These are phyloP conservation scores for Dactylellina parvicollis DNA, from an alignment of 2,329 filamentous ascomycete genomes.

Conservation along the genomic window DNA sequence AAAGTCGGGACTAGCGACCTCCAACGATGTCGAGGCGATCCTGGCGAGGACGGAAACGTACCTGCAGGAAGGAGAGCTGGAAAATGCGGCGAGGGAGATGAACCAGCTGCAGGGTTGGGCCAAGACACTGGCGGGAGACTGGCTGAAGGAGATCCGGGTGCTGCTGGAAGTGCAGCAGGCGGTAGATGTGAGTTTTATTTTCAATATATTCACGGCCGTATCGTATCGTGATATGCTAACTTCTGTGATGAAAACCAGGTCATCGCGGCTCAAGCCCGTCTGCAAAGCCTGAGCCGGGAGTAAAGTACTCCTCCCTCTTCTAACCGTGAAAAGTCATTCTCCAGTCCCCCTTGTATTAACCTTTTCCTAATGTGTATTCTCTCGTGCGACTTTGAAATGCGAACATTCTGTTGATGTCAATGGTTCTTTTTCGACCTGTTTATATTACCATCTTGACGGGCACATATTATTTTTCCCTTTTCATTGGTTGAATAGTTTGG, in stretches of 20 bases:
- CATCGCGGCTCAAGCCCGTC: conserved; percentile 41
- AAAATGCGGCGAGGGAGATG: conserved; percentile 92
- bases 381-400: conserved; percentile 5
- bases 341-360: not conserved
- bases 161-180: conserved; percentile 96
- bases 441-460: conserved; percentile 19
- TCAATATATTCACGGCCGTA: too few relatives aligned
- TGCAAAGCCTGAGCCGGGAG: conserved; percentile 36
- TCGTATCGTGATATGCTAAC: conserved; percentile 68
- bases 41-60: conserved; percentile 87
- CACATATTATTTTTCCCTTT: not conserved
- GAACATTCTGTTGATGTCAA: not conserved
- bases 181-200: conserved; percentile 78
- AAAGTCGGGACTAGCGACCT: conserved; percentile 84
- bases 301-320: conserved; percentile 2
- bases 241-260: conserved; percentile 15
- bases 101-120: conserved; percentile 93
- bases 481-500: not conserved
- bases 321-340: not conserved
- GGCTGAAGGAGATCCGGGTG: conserved; percentile 88
- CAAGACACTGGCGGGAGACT: conserved; percentile 92
- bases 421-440: conserved; percentile 16
- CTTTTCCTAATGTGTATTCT: not conserved
- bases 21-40: conserved; percentile 92
- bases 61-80: conserved; percentile 91